Conservation (phyloP, 441 rosid genomes). For the Mallotus japonicus region DNA sequence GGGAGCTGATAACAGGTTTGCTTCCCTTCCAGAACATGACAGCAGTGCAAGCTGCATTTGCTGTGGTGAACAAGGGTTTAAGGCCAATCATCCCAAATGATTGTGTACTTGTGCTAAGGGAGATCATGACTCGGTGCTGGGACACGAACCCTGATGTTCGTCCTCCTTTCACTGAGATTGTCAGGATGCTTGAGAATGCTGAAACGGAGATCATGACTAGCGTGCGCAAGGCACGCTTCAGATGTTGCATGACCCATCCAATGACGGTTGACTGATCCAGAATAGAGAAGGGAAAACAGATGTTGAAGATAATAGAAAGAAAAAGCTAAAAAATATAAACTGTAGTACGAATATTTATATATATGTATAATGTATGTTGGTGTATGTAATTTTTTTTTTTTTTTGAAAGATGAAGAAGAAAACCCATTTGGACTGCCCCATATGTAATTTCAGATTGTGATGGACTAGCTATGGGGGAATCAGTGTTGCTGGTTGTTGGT, state of each 20-base stretch:
- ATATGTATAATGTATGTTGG: no score
- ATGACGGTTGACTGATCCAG: slow-evolving; percentile 71
- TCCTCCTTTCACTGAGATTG: no score
- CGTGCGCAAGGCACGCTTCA: slow-evolving; percentile 48
- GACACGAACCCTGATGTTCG: slow-evolving; percentile 81
- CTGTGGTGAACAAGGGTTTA: slow-evolving; percentile 88
- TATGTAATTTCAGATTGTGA: no score
- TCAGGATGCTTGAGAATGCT: slow-evolving; percentile 44
- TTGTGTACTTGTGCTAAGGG: slow-evolving; percentile 72
- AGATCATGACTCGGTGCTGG: slow-evolving; percentile 96
- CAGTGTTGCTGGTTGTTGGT: no score
- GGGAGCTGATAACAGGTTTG: slow-evolving; percentile 85
- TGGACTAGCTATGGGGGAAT: no score
- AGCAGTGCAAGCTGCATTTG: slow-evolving; percentile 99
- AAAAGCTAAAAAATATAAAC: no score
- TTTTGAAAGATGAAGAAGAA: no score
- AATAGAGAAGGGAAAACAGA: no score
- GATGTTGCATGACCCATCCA: slow-evolving; percentile 89
- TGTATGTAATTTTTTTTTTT: no score
- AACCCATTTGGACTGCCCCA: no score
- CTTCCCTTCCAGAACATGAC: slow-evolving; percentile 94
- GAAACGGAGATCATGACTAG: slow-evolving; percentile 77
- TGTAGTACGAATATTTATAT: no score
- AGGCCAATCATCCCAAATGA: slow-evolving; percentile 85
- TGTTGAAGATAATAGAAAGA: no score